Base-by-base conservation (phyloP, 2,329 filamentous ascomycete genomes). In the Trichoderma sp. region DNA sequence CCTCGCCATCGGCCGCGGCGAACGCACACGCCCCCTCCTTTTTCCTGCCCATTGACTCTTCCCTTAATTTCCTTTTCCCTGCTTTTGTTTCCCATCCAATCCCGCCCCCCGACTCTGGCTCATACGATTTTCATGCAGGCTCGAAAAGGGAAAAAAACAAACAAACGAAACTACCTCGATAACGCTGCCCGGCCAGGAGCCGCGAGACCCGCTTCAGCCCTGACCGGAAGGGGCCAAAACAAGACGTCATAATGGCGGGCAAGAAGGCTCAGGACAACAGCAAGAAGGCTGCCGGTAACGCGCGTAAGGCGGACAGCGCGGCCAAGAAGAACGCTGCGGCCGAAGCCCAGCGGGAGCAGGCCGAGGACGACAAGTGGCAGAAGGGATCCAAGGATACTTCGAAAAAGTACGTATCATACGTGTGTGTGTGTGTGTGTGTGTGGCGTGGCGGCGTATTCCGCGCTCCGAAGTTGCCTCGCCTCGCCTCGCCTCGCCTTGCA, bases 201-300 rank as follows among this genome's bases (percentile, higher is more conserved):
- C 24, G 58, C 18, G 37, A 59, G 51, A 56, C 56, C 56, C 56
- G 56, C 32, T 39, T 43, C 56, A 43, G 46, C 39, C 30, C 24
- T 43, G 49, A 60, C 43, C 28, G 30, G 49, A 56, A 58, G 28
- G 43, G 58, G 21, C 51, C 6, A 60, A 64, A 2, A 28, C 6
- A 63, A 63, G 32, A 58, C 67, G 55, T 70, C 64, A 73, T 73
- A 72, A 94, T 94, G 91, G 90, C 85, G 32, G 87, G 86, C 74
- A 93, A 92, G 81, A 94, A 92, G 80, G 87, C 84, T 66, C 87
- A 83, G 66, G 94, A 96, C 72, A 93, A 91, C 82, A 91, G 86
- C 79, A 98, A 97, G 83, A 98, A 98, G 84, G 93, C 83, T 3
- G 88, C 90, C 10, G 96, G 95, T 72, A 93, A 97, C 80, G 94